Conservation (phyloP, 2,329 filamentous ascomycete genomes). For the Dothidotthia symphoricarpi region DNA sequence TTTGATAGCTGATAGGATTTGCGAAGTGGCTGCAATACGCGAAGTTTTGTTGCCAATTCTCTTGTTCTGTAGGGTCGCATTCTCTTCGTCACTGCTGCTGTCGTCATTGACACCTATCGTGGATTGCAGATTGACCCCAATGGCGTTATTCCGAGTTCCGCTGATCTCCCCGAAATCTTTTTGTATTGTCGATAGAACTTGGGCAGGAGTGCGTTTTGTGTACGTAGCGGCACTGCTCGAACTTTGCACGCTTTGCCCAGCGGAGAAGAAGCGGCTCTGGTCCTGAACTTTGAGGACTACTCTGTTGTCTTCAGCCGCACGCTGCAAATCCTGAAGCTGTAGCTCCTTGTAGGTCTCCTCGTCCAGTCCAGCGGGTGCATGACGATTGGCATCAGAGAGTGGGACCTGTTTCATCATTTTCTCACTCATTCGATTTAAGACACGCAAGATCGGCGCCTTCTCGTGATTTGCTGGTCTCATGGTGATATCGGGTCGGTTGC, state of each 20-base stretch:
- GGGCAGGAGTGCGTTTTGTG: constrained; percentile 65
- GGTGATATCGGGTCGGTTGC: constrained; percentile 84
- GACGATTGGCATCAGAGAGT: constrained; percentile 69
- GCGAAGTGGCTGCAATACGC: constrained; percentile 62
- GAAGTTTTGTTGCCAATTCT: constrained; percentile 70
- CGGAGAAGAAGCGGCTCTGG: constrained; percentile 77
- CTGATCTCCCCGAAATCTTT: constrained; percentile 57
- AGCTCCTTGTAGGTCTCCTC: constrained; percentile 74
- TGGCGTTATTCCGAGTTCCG: constrained; percentile 31
- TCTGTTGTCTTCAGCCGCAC: constrained; percentile 69
- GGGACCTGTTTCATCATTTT: constrained; percentile 89
- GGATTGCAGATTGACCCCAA: constrained; percentile 56
- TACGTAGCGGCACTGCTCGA: constrained; percentile 58
- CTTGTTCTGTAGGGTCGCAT: constrained; percentile 57
- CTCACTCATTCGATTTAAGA: constrained; percentile 85
- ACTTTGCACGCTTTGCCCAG: constrained; percentile 44
- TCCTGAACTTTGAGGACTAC: constrained; percentile 86
- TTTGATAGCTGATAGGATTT: constrained; percentile 64
- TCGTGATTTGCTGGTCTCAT: constrained; percentile 75
- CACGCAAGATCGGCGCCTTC: constrained; percentile 84
- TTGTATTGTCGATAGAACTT: constrained; percentile 65
- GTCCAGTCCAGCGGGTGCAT: constrained; percentile 65
- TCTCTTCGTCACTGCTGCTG: constrained; percentile 54
- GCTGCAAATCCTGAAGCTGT: constrained; percentile 75
- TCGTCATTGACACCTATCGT: constrained; percentile 69